phyloP scores from a whole-genome alignment of 352 stramenopile genomes.

The Globisporangium iwayamae region DNA sequence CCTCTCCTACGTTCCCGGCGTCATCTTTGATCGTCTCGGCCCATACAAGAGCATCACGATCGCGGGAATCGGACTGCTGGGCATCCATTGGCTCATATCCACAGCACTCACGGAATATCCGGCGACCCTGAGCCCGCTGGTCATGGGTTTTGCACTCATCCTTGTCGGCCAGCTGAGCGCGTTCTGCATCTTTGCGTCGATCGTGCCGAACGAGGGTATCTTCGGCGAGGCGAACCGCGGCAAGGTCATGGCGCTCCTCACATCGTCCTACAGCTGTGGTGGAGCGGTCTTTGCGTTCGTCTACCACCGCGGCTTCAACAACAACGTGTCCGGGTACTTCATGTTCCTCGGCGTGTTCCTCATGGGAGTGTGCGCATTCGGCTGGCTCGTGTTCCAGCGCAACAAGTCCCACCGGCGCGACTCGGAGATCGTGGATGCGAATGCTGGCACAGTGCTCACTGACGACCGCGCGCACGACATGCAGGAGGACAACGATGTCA shows the following conservation, averaged over 20 bases:
- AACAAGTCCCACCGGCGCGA: conserved; percentile 28
- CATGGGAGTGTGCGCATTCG: conserved; percentile 40
- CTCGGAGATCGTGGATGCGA: conserved; percentile 42
- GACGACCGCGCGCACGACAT: conserved; percentile 20
- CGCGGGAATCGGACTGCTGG: conserved; percentile 36
- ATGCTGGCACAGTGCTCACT: conserved; percentile 22
- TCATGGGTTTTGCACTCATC: conserved; percentile 50
- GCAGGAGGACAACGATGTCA: conserved; percentile 46
- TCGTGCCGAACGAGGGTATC: conserved; percentile 76
- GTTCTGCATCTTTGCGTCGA: conserved; percentile 74
- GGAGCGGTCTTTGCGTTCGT: conserved; percentile 74
- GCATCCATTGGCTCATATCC: conserved; percentile 42
- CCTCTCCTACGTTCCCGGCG: conserved; percentile 65
- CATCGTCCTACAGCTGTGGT: conserved; percentile 74
- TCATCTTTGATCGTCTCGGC: conserved; percentile 68
- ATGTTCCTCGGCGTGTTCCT: conserved; percentile 63
- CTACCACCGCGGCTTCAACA: conserved; percentile 58
- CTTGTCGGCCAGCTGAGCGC: conserved; percentile 62
- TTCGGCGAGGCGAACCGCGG: conserved; percentile 67
- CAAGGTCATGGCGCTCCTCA: conserved; percentile 72
- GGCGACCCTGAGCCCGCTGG: conserved; percentile 36
- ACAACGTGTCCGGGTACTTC: conserved; percentile 70
- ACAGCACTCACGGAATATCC: conserved; percentile 38
- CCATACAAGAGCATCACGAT: conserved; percentile 55
- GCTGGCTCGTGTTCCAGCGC: conserved; percentile 45